Evolutionary conservation across 305 asterid genomes (phyloP).

Genomic region (Fraxinus dipetala): DNA sequence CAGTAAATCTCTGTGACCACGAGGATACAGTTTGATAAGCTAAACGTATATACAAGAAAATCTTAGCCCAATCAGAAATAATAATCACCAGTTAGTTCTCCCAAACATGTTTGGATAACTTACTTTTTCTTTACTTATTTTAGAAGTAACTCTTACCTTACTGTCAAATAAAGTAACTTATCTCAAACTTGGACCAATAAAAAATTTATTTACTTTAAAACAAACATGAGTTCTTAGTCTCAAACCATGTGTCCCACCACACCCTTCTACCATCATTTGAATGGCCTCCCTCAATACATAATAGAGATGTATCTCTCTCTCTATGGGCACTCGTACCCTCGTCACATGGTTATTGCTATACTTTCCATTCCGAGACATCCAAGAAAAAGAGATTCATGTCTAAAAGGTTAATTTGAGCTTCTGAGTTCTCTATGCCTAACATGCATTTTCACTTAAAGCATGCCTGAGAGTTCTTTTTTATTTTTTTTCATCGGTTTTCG

Average conservation of each 20-base stretch:
- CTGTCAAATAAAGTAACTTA: not conserved
- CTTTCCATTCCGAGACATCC: not conserved
- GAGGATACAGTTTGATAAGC: constrained; percentile 8
- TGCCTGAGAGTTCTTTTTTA: not conserved
- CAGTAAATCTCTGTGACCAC: not conserved
- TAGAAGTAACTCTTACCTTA: not conserved
- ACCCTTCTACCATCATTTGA: not conserved
- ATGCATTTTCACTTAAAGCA: not conserved
- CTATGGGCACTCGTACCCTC: not conserved
- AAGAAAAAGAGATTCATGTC: not conserved
- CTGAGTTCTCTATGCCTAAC: not conserved
- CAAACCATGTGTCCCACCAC: not conserved
- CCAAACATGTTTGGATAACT: not conserved
- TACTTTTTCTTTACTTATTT: not conserved
- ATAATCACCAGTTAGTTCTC: not conserved
- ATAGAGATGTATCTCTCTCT: not conserved
- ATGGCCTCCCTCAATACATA: not conserved
- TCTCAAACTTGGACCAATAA: not conserved
- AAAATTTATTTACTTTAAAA: not conserved
- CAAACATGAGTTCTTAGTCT: not conserved
- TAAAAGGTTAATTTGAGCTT: not conserved
- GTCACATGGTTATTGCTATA: not conserved
- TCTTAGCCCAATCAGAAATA: not conserved
- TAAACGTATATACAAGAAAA: not conserved
- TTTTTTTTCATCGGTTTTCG: too few relatives aligned